Conservation (phyloP, 2,329 filamentous ascomycete species). For the Fusarium tupiense region DNA sequence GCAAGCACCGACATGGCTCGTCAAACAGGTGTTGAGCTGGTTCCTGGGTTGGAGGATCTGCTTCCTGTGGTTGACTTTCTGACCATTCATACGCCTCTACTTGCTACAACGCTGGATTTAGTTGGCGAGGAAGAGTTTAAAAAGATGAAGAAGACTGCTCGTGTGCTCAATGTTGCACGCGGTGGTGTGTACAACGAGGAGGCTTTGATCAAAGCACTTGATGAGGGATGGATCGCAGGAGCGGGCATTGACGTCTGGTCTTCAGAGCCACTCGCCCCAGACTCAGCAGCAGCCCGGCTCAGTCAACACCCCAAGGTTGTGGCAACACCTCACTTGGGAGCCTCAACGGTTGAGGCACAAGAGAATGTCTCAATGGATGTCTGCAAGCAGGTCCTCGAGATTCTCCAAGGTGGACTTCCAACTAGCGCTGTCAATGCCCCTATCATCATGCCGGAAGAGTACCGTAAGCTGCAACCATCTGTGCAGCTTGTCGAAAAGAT, state of each 20-base stretch:
- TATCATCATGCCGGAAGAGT: slow-evolving; percentile 83
- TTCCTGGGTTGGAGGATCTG: slow-evolving; percentile 65
- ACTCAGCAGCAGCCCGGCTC: slow-evolving; percentile 68
- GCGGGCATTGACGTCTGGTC: slow-evolving; percentile 86
- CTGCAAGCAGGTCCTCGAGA: slow-evolving; percentile 80
- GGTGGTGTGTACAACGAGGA: slow-evolving; percentile 84
- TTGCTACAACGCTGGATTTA: slow-evolving; percentile 80
- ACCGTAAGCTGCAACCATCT: slow-evolving; percentile 79
- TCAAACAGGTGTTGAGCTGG: slow-evolving; percentile 72
- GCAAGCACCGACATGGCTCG: slow-evolving; percentile 77
- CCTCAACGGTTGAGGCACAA: slow-evolving; percentile 83
- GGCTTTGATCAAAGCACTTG: slow-evolving; percentile 74
- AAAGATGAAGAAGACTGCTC: slow-evolving; percentile 77
- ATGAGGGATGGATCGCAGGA: slow-evolving; percentile 76
- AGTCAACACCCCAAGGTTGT: slow-evolving; percentile 77
- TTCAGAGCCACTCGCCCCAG: slow-evolving; percentile 69
- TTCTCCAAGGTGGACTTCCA: slow-evolving; percentile 77
- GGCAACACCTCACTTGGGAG: slow-evolving; percentile 81
- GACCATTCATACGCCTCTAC: slow-evolving; percentile 82
- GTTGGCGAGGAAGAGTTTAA: slow-evolving; percentile 73
- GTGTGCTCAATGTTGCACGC: slow-evolving; percentile 81
- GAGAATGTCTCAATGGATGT: slow-evolving; percentile 87
- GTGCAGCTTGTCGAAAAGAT: slow-evolving; percentile 81
- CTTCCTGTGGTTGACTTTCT: slow-evolving; percentile 77
- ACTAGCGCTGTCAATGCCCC: slow-evolving; percentile 83